Conservation (phyloP, 768 basidiomycete genomes). For the Leccinum olivaceopallidum region DNA sequence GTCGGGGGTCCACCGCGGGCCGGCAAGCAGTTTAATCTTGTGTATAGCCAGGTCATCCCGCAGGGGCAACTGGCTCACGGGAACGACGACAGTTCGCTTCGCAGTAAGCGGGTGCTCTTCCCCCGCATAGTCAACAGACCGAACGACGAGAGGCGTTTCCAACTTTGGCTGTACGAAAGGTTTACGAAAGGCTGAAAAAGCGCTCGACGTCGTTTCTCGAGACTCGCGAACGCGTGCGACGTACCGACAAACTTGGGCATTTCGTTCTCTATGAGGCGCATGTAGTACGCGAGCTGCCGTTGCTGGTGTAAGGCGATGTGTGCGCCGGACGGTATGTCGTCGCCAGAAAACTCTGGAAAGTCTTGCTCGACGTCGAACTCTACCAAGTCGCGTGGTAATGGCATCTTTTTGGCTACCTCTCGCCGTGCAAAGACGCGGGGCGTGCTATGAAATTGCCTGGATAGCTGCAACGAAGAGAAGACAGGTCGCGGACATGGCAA, state of each 20-base stretch:
- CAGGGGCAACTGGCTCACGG: constrained; percentile 74
- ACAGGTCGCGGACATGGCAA: constrained; percentile 18
- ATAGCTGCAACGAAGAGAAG: constrained; percentile 7
- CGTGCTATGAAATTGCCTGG: constrained; percentile 30
- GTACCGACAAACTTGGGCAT: constrained; percentile 84
- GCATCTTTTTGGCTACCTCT: constrained; percentile 24
- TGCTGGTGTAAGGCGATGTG: constrained; percentile 76
- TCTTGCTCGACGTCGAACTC: constrained; percentile 40
- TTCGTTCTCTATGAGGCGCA: constrained; percentile 87
- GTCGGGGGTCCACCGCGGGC: constrained; percentile 79
- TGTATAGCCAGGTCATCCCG: constrained; percentile 64
- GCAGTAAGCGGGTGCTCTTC: constrained; percentile 69
- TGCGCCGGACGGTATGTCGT: constrained; percentile 69
- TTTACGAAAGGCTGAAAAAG: constrained; percentile 70
- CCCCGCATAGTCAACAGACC: constrained; percentile 75
- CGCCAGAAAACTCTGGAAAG: constrained; percentile 32
- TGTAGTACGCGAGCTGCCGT: constrained; percentile 70
- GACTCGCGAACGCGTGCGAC: constrained; percentile 18
- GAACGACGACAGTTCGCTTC: constrained; percentile 74
- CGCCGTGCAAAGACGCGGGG: constrained; percentile 16
- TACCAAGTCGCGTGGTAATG: constrained; percentile 42
- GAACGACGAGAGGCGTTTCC: constrained; percentile 62
- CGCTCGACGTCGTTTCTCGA: constrained; percentile 9
- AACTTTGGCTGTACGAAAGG: constrained; percentile 69
- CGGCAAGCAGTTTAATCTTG: constrained; percentile 87